Percentiles rank a stretch among this genome's conserved stretches.
phyloP scores from a whole-genome alignment of 2,329 filamentous ascomycete genomes.

The Exophiala viscosa region DNA sequence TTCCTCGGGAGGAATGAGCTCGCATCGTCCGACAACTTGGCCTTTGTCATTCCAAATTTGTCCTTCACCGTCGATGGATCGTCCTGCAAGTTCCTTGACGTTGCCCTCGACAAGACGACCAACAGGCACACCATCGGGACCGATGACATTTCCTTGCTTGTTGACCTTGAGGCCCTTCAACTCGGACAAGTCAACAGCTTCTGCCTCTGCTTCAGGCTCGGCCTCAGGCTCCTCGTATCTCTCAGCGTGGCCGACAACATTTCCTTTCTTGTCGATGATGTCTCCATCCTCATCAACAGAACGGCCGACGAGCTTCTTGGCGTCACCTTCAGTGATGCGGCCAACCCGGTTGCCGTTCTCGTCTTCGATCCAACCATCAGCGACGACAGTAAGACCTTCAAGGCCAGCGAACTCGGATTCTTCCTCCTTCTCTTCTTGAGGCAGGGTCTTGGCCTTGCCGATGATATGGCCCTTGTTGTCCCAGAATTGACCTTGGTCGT shows the following conservation, averaged over 20 bases:
- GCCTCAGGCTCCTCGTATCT: constrained; percentile 50
- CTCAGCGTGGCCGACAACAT: constrained; percentile 57
- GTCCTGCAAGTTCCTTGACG: constrained; percentile 53
- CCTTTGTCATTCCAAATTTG: constrained; percentile 55
- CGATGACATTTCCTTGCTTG: constrained; percentile 58
- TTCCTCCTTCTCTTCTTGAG: constrained; percentile 36
- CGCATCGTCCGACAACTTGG: constrained; percentile 55
- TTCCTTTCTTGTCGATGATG: constrained; percentile 59
- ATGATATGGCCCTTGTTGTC: constrained; percentile 62
- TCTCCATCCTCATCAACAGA: constrained; percentile 62
- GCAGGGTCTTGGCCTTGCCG: constrained; percentile 52
- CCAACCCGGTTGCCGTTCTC: constrained; percentile 48
- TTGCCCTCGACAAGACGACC: constrained; percentile 56
- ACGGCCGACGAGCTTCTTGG: constrained; percentile 57
- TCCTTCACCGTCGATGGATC: constrained; percentile 54
- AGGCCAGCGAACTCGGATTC: constrained; percentile 45
- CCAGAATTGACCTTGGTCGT: constrained; percentile 61
- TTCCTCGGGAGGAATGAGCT: constrained; percentile 56
- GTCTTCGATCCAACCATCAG: constrained; percentile 49
- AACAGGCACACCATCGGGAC: constrained; percentile 51
- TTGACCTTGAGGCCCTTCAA: constrained; percentile 54
- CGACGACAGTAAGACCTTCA: constrained; percentile 45
- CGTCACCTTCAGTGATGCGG: constrained; percentile 54
- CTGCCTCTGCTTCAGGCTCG: constrained; percentile 40
- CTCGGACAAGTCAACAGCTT: constrained; percentile 50